A percentile compares a stretch with the other conserved stretches of the same genome.
phyloP scores from a whole-genome alignment of 1,284 basidiomycete genomes.

The Serendipita sp. region DNA sequence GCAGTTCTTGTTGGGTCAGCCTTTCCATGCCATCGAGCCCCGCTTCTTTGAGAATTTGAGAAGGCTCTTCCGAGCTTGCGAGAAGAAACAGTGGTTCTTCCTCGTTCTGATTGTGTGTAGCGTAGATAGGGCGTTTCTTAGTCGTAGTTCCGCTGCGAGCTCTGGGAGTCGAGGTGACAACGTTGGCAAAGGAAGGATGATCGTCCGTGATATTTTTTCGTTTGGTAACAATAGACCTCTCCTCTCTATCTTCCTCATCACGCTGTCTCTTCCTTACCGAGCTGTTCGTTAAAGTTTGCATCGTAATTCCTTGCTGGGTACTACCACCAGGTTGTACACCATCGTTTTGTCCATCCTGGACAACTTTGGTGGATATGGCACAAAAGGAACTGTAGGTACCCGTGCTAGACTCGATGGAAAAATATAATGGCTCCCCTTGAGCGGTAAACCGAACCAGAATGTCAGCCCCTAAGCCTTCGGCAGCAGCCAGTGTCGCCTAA shows the following conservation, averaged over 20 bases:
- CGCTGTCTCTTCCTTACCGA: not conserved
- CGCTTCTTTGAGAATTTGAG: not conserved
- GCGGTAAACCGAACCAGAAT: conserved; percentile 56
- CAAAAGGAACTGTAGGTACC: conserved; percentile 5
- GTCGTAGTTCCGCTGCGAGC: not conserved
- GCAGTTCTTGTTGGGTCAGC: not conserved
- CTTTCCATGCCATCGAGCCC: not conserved
- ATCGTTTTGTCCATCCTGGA: not conserved
- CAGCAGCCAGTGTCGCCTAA: conserved; percentile 62
- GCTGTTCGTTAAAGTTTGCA: not conserved
- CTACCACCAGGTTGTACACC: not conserved
- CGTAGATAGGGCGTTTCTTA: not conserved
- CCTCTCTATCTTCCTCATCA: not conserved
- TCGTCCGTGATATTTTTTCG: not conserved
- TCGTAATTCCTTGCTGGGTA: not conserved
- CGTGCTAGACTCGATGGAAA: not conserved
- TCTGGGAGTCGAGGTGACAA: not conserved
- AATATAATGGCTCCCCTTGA: not conserved
- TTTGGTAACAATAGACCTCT: not conserved
- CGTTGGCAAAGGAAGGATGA: not conserved
- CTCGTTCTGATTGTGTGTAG: not conserved
- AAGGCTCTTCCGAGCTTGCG: not conserved
- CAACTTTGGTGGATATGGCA: not conserved
- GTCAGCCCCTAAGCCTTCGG: conserved; percentile 47
- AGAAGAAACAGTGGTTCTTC: not conserved